Evolutionary conservation across 2,329 filamentous ascomycete species (phyloP).

Genomic region (Xylaria digitata): DNA sequence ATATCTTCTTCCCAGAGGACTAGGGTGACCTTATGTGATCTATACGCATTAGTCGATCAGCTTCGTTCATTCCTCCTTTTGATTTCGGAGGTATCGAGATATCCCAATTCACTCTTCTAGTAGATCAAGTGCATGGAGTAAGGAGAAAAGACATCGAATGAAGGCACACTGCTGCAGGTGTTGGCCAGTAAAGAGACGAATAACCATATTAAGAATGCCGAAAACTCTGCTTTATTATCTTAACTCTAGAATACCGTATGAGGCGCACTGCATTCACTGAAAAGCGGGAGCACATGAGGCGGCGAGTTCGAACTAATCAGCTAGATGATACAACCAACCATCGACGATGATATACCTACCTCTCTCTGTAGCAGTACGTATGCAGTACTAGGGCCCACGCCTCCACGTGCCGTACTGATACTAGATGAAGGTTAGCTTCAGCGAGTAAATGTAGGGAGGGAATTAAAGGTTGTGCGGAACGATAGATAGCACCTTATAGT

Average conservation of each 20-base stretch:
- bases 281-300: background rate
- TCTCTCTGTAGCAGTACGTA: background rate
- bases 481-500: conserved; percentile 9
- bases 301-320: background rate
- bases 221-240: background rate
- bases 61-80: conserved; percentile 6
- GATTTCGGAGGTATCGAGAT: background rate
- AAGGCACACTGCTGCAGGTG: background rate
- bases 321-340: background rate
- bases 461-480: conserved; percentile 25
- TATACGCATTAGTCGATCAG: conserved; percentile 8
- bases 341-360: background rate
- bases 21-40: background rate
- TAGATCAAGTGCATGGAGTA: background rate
- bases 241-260: background rate
- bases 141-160: background rate
- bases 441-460: conserved; percentile 21
- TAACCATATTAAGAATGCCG: background rate
- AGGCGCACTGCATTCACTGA: no score
- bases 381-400: conserved; percentile 1
- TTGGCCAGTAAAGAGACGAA: background rate
- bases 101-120: background rate
- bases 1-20: background rate
- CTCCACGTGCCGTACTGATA: conserved; percentile 30
- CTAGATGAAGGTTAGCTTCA: conserved; percentile 18